Percentiles rank a stretch among this genome's conserved stretches.
These are phyloP conservation scores for Fusarium circinatum DNA, from an alignment of 2,329 filamentous ascomycete species.

Conservation along the genomic window DNA sequence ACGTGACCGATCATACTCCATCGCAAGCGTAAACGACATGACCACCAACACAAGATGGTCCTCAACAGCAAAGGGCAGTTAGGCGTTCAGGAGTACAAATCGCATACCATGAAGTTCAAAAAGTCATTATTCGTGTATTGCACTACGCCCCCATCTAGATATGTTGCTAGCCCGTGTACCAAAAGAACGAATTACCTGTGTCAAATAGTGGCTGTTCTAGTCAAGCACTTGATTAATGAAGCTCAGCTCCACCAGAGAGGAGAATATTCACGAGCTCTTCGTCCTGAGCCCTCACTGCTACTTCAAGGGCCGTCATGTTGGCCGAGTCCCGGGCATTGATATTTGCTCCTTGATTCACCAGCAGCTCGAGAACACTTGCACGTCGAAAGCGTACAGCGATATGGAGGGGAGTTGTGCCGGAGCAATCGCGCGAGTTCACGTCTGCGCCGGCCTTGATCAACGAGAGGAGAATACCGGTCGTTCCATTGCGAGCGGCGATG, in stretches of 20 bases:
- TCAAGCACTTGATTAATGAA: background rate
- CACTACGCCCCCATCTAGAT: background rate
- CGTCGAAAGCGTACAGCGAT: background rate
- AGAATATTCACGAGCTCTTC: background rate
- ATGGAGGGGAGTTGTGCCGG: background rate
- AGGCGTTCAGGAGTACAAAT: background rate
- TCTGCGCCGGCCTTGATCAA: background rate
- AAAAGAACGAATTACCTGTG: background rate
- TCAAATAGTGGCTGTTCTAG: background rate
- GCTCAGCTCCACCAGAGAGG: slow-evolving; percentile 1
- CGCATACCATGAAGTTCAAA: background rate
- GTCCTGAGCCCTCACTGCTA: background rate
- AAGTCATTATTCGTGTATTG: background rate
- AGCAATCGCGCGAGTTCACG: background rate
- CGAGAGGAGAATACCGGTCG: background rate
- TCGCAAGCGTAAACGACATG: background rate
- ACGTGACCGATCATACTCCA: background rate
- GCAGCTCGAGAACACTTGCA: background rate
- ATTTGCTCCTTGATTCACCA: background rate
- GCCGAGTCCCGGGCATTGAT: background rate
- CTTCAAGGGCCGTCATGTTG: background rate
- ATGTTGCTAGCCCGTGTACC: background rate
- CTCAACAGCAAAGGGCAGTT: background rate
- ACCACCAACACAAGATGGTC: background rate
- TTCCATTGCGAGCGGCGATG: background rate